phyloP scores from a whole-genome alignment of 345 rosid genomes.

The Corchorus olitorius region DNA sequence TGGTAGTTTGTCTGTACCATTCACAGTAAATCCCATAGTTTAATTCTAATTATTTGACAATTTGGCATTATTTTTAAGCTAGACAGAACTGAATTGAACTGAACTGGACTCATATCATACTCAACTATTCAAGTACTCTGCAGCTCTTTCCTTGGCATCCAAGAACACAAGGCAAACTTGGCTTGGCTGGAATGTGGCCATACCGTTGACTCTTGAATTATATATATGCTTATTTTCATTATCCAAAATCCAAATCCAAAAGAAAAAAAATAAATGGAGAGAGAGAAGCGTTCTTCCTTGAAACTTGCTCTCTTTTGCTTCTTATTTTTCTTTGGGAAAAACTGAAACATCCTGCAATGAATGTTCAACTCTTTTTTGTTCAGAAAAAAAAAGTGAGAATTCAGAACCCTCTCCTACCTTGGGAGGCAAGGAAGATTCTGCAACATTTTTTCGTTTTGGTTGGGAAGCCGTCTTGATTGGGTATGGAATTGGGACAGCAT shows the following conservation, averaged over 20 bases:
- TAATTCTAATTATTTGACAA: neutral
- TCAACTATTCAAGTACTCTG: neutral
- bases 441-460: neutral
- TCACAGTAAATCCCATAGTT: neutral
- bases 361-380: neutral
- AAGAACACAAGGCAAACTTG: too few species aligned
- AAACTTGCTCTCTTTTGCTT: neutral
- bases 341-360: neutral
- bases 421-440: neutral
- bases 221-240: too few species aligned
- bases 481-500: neutral
- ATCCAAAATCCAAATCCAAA: too few species aligned
- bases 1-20: neutral
- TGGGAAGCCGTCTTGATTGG: slow-evolving; percentile 7
- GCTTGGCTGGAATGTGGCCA: neutral
- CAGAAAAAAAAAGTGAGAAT: neutral
- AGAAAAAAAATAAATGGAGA: neutral
- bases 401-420: neutral
- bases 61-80: neutral
- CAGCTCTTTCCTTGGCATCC: too few species aligned
- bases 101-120: too few species aligned
- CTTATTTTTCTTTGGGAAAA: neutral
- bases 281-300: neutral
- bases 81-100: neutral
- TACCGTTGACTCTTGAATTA: neutral